A percentile compares a stretch with the other conserved stretches of the same genome.
Evolutionary conservation across 495 filamentous ascomycete species (phyloP).

Genomic region (Annulohypoxylon moriforme): DNA sequence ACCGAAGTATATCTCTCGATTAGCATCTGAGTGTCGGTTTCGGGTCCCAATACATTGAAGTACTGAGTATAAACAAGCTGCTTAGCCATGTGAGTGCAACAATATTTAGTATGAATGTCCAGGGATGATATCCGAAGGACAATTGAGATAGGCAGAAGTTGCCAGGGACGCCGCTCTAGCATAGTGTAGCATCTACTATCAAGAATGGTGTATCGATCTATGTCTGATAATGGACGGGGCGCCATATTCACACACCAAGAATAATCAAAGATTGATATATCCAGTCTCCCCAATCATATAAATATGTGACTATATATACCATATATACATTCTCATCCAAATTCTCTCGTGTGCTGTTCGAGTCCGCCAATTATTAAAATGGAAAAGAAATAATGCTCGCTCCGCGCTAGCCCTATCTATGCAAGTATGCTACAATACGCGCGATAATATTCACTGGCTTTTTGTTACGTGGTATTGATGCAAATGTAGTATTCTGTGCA

Average conservation of each 20-base stretch:
- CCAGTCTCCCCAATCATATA: slow-evolving; percentile 10
- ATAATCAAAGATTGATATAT: slow-evolving; percentile 1
- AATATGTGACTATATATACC: slow-evolving; percentile 9
- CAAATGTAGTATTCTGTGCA: slow-evolving; percentile 31
- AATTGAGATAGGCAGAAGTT: not conserved
- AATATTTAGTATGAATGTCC: not conserved
- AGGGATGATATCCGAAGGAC: not conserved
- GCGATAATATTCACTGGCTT: slow-evolving; percentile 9
- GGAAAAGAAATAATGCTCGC: slow-evolving; percentile 27
- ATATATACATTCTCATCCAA: slow-evolving; percentile 17
- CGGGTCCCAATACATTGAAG: no score
- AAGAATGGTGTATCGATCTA: not conserved
- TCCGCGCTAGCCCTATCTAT: slow-evolving; percentile 34
- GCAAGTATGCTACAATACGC: slow-evolving; percentile 24
- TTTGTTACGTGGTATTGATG: slow-evolving; percentile 12
- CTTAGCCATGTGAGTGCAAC: not conserved
- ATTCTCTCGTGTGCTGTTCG: not conserved
- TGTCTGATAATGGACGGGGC: not conserved
- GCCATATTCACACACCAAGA: not conserved
- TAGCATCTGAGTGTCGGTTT: not conserved
- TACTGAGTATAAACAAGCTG: no score
- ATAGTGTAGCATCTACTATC: not conserved
- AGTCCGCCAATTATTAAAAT: slow-evolving; percentile 1
- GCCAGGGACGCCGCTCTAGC: not conserved
- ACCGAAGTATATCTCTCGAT: not conserved